Conservation (phyloP, 305 asterid genomes). For the Plantago lanceolata region DNA sequence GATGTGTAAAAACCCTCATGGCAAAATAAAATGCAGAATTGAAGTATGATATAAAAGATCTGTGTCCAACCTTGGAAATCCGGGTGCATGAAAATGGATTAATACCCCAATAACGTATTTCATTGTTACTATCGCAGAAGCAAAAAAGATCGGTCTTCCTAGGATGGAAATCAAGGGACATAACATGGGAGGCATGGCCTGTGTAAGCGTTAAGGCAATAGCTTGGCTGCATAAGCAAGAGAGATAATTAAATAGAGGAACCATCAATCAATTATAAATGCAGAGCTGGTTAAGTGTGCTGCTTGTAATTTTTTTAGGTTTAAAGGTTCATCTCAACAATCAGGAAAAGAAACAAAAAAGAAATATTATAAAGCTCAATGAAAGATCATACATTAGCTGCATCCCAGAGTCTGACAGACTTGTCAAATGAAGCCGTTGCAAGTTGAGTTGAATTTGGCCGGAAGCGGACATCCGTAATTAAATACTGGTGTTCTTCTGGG, state of each 20-base stretch:
- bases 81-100: conserved; percentile 67
- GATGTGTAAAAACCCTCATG: conserved; percentile 5
- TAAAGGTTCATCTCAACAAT: conserved; percentile 21
- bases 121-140: conserved; percentile 80
- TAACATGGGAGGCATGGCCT: conserved; percentile 60
- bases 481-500: conserved; percentile 71
- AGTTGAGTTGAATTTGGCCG: conserved; percentile 89
- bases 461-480: conserved; percentile 90
- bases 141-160: conserved; percentile 85
- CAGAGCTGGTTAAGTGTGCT: neutral
- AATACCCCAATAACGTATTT: conserved; percentile 78
- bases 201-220: conserved; percentile 81
- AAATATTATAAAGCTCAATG: conserved; percentile 1
- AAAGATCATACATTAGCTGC: conserved; percentile 63
- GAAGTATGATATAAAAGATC: conserved; percentile 10
- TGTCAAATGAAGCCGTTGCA: conserved; percentile 89
- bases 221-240: conserved; percentile 65
- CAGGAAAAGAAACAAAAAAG: conserved; percentile 3
- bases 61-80: conserved; percentile 64
- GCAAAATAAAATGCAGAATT: conserved; percentile 3
- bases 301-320: conserved; percentile 8
- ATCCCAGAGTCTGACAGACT: conserved; percentile 96
- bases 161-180: conserved; percentile 96
- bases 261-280: conserved; percentile 11
- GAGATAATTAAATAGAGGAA: conserved; percentile 15